phyloP scores from a whole-genome alignment of 495 filamentous ascomycete species.

The Aspergillus affinis region DNA sequence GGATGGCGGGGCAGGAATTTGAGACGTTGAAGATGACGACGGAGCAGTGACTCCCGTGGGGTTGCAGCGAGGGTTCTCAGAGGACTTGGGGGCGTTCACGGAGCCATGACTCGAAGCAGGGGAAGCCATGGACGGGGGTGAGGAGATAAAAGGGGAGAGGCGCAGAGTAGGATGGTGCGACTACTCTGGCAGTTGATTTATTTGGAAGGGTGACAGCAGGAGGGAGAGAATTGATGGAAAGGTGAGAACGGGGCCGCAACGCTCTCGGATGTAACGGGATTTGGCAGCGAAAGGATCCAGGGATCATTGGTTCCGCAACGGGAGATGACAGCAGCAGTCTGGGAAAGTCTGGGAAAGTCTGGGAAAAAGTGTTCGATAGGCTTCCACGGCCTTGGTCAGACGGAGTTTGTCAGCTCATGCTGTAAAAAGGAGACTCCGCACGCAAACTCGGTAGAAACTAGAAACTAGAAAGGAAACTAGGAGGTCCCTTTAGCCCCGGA shows the following conservation, averaged over 20 bases:
- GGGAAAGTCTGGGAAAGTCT: too few relatives aligned
- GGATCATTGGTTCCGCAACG: neutral
- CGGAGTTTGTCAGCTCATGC: too few relatives aligned
- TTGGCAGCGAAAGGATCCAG: neutral
- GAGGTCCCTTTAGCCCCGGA: too few relatives aligned
- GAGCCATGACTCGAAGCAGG: constrained; percentile 15
- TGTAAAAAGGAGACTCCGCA: too few relatives aligned
- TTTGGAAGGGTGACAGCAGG: neutral
- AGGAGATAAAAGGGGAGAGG: too few relatives aligned
- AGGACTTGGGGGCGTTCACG: constrained; percentile 11
- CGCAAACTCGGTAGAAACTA: too few relatives aligned
- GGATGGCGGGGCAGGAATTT: constrained; percentile 18
- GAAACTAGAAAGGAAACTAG: too few relatives aligned
- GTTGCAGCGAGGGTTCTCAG: neutral
- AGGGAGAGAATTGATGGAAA: neutral
- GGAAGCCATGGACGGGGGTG: constrained; percentile 22
- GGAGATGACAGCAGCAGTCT: neutral
- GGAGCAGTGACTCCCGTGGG: constrained; percentile 9
- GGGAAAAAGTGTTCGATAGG: too few relatives aligned
- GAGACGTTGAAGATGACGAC: constrained; percentile 14
- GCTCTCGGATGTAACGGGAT: neutral
- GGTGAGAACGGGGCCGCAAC: neutral
- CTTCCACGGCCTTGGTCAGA: too few relatives aligned
- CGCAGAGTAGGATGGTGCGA: too few relatives aligned
- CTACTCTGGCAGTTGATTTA: neutral